Base-by-base conservation (phyloP, 371 early-diverging fungal genomes). In the Zychaea mexicana region DNA sequence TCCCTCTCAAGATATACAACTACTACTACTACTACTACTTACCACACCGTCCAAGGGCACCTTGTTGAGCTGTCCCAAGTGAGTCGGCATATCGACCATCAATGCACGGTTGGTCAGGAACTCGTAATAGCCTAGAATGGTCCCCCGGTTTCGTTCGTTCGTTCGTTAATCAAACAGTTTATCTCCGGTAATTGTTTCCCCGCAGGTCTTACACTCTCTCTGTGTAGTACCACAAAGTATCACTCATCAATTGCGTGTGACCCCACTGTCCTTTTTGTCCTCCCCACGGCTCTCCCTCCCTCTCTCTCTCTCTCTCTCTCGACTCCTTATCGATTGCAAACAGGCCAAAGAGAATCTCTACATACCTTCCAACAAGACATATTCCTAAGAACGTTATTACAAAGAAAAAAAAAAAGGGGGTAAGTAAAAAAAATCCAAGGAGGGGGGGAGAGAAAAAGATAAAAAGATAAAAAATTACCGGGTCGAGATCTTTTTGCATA, bases 401-500 rank as follows among this genome's bases (percentile, higher is more conserved):
- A 52, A 17, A 21, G 12, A 17, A 42, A 55, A 12, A 53, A 53
- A 45, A 52, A n/a, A 12, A 7, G 47, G 36, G 1, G 9, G 30
- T 3, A 10, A 47, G 49, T 27, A 17, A 52, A 31, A 22, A 24
- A 47, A 9, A 30, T 1, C 2, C 19, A 12, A 60, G 22, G 8
- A 36, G 28, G n/a, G 12, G 13, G 9, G 30, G 24, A 9, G 9
- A 12, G 39, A 22, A 9, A 26, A 2, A 42, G 31, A 30, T 49
- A 42, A 28, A 53, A 22, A 39, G 31, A 12, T 10, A 38, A 19
- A 53, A 36, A 64, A 57, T 57, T 57, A 64, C 64, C 9, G 68
- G 70, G 53, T 85, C 81, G 13, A 88, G 70, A 52, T 63, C 76
- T 31, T 73, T 73, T 49, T 87, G 84, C 61, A 85, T 73, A 17